Evolutionary conservation across 1,284 basidiomycete genomes (phyloP).

Genomic region (Cronartium ribicola): DNA sequence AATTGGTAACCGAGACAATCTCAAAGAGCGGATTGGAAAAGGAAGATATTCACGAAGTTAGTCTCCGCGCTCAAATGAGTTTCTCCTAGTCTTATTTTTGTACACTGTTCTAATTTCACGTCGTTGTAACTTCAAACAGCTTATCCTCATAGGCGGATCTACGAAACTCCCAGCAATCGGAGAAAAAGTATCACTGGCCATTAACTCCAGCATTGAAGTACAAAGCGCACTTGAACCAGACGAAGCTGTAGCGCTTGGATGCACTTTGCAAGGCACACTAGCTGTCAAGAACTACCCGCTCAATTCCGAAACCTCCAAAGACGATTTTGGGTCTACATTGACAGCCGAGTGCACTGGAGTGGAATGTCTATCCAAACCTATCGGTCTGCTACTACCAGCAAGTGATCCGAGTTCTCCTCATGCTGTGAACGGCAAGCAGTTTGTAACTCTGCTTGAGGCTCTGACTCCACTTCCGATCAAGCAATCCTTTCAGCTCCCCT

Average conservation of each 20-base stretch:
- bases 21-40: conserved; percentile 65
- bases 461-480: conserved; percentile 77
- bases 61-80: conserved; percentile 14
- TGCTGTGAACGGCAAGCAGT: conserved; percentile 58
- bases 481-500: conserved; percentile 66
- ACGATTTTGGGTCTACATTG: conserved; percentile 48
- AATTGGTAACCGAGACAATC: conserved; percentile 64
- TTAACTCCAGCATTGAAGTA: conserved; percentile 53
- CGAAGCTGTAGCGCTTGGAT: conserved; percentile 80
- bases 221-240: conserved; percentile 70
- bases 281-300: conserved; percentile 56
- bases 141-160: conserved; percentile 85
- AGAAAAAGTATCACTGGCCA: conserved; percentile 67
- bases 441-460: conserved; percentile 64
- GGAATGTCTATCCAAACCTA: conserved; percentile 62
- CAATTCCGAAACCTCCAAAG: conserved; percentile 52
- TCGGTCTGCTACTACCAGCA: conserved; percentile 76
- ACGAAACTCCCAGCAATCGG: conserved; percentile 79
- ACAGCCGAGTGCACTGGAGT: conserved; percentile 55
- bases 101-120: neutral
- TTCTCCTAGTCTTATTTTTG: neutral
- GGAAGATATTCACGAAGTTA: conserved; percentile 73
- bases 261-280: conserved; percentile 76
- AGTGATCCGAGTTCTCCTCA: conserved; percentile 51
- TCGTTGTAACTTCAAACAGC: conserved; percentile 44